Base-by-base conservation (phyloP, 306 rosid genomes). In the Alnus rubra region DNA sequence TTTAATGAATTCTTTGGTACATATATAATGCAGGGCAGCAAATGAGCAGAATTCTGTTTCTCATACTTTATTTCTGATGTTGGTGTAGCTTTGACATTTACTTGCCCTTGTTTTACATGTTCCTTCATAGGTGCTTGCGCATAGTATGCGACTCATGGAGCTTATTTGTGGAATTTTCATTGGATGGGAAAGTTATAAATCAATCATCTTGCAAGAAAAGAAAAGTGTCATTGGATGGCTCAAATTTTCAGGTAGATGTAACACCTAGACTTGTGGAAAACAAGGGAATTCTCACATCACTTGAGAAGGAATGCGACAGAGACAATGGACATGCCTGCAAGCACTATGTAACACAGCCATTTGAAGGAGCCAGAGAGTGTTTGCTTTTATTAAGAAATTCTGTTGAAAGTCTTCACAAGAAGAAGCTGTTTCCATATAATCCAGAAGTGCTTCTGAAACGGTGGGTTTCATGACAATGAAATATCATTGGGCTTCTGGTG, bases 351-450 rank as follows among this genome's bases (percentile, higher is more conserved):
- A 74, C 49, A 73, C 71, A 67, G 71, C 81, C 89, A 68, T 85
- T 82, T 73, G 79, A 74, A 73, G 79, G 91, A 82, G 97, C 92
- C 75, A 77, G 82, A 78, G 84, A 82, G 72, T 94, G 98, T 82
- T 86, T 94, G 79, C 84, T 88, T 77, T 85, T 90, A 37, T 84
- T 94, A 79, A 88, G 81, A 80, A 83, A 42, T 86, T 94, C 98
- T 49, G 86, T 94, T 70, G 91, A 86, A 73, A 88, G 86, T 87
- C 98, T 92, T 81, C 88, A 92, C 78, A 86, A 75, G 60, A 93
- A 94, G 88, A 81, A 88, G 81, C 79, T 94, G 74, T 94, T 94
- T 86, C 96, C 97, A 16, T 93, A 93, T 89, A 88, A 93, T 76
- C 96, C 94, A 10, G 78, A 79, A 56, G 94, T 80, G 56, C 96